Evolutionary conservation across 2,329 filamentous ascomycete genomes (phyloP).

Genomic region (Pseudogymnoascus sp.): DNA sequence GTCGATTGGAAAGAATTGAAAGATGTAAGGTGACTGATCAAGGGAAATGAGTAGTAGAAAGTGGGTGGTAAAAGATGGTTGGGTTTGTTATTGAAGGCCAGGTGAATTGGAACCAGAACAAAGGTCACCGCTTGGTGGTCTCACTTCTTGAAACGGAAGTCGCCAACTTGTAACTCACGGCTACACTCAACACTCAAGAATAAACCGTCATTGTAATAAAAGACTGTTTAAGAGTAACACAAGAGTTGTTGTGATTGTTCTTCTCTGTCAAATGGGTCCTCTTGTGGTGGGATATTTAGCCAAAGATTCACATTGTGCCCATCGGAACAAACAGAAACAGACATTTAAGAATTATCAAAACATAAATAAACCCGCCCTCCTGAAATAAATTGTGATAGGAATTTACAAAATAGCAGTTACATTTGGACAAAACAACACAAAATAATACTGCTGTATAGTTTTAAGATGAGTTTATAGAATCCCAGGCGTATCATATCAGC

Average conservation of each 20-base stretch:
- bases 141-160: neutral
- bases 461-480: neutral
- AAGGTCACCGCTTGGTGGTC: neutral
- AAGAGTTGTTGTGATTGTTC: neutral
- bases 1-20: neutral
- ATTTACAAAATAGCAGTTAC: neutral
- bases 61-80: neutral
- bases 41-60: neutral
- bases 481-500: neutral
- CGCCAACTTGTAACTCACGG: neutral
- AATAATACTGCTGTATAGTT: neutral
- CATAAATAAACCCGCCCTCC: neutral
- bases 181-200: neutral
- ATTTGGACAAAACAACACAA: neutral
- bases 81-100: neutral
- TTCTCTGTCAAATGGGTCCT: neutral
- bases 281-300: neutral
- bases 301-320: neutral
- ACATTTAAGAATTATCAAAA: neutral
- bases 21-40: neutral
- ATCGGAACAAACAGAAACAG: neutral
- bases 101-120: neutral
- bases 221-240: neutral
- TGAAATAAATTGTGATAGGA: neutral
- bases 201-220: neutral